These are phyloP conservation scores for Solanum clarkiae DNA, from an alignment of 257 asterid species.

Conservation along the genomic window DNA sequence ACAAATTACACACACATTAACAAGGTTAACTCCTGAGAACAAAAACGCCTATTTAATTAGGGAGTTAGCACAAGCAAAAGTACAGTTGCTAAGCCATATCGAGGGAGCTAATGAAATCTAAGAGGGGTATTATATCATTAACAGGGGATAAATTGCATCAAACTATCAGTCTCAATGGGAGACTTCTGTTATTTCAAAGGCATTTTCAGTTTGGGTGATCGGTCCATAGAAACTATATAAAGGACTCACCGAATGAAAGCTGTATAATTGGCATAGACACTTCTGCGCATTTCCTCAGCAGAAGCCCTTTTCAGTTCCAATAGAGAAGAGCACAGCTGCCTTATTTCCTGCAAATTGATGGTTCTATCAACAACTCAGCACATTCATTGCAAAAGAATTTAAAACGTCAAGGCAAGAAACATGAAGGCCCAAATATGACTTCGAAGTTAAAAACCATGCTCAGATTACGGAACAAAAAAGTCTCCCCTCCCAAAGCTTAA, in stretches of 20 bases:
- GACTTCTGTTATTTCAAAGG: neutral
- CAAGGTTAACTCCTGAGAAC: too few relatives aligned
- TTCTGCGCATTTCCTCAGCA: constrained; percentile 98
- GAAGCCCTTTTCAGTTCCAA: constrained; percentile 94
- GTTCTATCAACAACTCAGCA: neutral
- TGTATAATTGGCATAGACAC: constrained; percentile 92
- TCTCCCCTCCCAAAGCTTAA: neutral
- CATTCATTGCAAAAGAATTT: neutral
- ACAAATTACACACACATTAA: too few relatives aligned
- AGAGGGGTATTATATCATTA: too few relatives aligned
- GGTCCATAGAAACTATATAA: neutral
- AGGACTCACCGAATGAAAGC: constrained; percentile 88
- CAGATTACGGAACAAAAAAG: neutral
- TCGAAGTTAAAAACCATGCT: neutral
- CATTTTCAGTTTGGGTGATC: neutral
- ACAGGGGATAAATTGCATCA: neutral
- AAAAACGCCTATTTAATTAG: too few relatives aligned
- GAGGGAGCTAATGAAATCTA: too few relatives aligned
- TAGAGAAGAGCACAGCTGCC: constrained; percentile 84
- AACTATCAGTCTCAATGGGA: neutral
- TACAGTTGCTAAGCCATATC: too few relatives aligned
- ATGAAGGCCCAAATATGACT: neutral
- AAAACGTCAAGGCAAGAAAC: neutral
- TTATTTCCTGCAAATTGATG: constrained; percentile 61
- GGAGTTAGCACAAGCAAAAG: too few relatives aligned